Evolutionary conservation across 2,329 filamentous ascomycete species (phyloP), one percentile per base, ranked within the genome.

Genomic region (Hirsutella minnesotensis): DNA sequence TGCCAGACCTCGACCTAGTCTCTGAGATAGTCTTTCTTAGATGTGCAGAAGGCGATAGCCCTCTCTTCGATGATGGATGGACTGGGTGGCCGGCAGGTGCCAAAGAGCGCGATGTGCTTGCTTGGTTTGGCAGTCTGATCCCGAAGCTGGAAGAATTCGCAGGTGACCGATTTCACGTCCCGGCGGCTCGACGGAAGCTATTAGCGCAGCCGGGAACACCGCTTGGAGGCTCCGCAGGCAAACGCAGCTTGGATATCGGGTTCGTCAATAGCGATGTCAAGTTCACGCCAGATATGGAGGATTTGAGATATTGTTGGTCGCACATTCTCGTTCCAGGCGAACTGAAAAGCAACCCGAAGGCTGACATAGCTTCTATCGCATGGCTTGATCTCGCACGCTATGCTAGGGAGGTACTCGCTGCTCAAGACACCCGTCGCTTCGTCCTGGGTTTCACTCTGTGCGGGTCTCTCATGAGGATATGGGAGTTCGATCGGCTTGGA

Each of bases 361-460:
- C 40, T 21, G 31, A 41, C 20, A 41, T 2, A 29, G 40, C 53
- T 38, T 67, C 57, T 5, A 66, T 38, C n/a, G 52, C 57, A 40
- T 63, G 56, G 57, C 53, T 63, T 47, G n/a, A n/a, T n/a, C n/a
- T n/a, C n/a, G 61, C 51, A 8, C 61, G 51, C 46, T 72, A 71
- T 51, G 61, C 57, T 0, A 62, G 61, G 42, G 64, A 70, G 50
- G 60, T 69, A 2, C 53, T 70, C 24, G 48, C 56, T 19, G 50
- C 57, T 34, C 56, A 68, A 49, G 56, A 63, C 37, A 64, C 53
- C 29, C 59, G 62, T 47, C 58, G 63, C 16, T 71, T 68, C 47
- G 59, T 66, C 39, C 50, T 69, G 15, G 65, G 65, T 40, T 72
- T 72, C 55, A 70, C 65, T 8, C 48, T 72, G 12, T 72, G 58